phyloP scores from a whole-genome alignment of 768 basidiomycete species.

The Suillus brevipes region DNA sequence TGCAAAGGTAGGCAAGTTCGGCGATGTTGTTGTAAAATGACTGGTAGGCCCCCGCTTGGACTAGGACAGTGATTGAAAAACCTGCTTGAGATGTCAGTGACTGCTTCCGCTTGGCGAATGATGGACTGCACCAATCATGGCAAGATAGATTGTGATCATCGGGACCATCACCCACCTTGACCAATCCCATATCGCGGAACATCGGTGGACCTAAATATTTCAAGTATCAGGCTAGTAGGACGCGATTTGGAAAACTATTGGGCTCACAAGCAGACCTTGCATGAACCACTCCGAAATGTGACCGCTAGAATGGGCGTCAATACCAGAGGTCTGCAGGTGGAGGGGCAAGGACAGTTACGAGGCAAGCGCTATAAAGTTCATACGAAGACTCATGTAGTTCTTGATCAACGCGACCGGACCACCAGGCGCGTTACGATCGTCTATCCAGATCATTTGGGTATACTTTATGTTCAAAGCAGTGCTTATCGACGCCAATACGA shows the following conservation, averaged over 20 bases:
- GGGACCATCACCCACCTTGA: slow-evolving; percentile 14
- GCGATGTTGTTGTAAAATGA: slow-evolving; percentile 21
- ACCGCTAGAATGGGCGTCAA: slow-evolving; percentile 17
- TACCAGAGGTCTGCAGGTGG: not conserved
- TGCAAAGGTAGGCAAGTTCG: slow-evolving; percentile 28
- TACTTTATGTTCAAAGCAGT: slow-evolving; percentile 27
- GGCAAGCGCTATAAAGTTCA: slow-evolving; percentile 24
- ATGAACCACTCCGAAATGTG: slow-evolving; percentile 32
- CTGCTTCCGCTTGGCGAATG: not conserved
- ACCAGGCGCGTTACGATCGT: slow-evolving; percentile 21
- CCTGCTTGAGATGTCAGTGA: slow-evolving; percentile 8
- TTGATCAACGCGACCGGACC: slow-evolving; percentile 17
- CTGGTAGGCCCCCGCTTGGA: slow-evolving; percentile 6
- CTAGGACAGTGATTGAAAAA: slow-evolving; percentile 20
- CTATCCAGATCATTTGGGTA: slow-evolving; percentile 35
- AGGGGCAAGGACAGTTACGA: slow-evolving; percentile 14
- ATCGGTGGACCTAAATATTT: slow-evolving; percentile 9
- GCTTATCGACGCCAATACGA: slow-evolving; percentile 27
- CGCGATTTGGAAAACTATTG: not conserved
- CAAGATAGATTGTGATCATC: slow-evolving; percentile 17
- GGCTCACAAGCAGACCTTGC: slow-evolving; percentile 23
- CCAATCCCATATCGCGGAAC: slow-evolving; percentile 19
- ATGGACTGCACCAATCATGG: slow-evolving; percentile 16
- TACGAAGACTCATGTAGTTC: slow-evolving; percentile 13
- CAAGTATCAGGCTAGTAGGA: not conserved